Conservation (phyloP, 2,329 filamentous ascomycete species). For the Daldinia eschscholtzii region DNA sequence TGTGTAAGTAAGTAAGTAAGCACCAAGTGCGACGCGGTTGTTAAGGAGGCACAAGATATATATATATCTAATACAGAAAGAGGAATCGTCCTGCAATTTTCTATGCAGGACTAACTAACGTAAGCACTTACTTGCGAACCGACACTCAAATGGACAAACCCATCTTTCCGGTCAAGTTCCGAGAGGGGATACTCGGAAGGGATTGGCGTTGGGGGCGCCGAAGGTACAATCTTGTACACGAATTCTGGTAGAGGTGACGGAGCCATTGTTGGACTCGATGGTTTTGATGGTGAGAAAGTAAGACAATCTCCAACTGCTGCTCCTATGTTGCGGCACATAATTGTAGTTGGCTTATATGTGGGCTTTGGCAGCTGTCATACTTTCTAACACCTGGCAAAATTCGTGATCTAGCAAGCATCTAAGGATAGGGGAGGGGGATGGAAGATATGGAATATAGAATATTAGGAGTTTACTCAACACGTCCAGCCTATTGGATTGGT, state of each 20-base stretch:
- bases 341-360: conserved; percentile 5
- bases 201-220: conserved; percentile 65
- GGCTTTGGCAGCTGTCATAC: conserved; percentile 18
- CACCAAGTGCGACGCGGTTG: background rate
- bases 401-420: background rate
- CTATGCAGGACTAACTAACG: no score
- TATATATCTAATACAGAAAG: background rate
- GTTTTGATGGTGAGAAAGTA: conserved; percentile 4
- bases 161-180: conserved; percentile 69
- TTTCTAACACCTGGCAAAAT: conserved; percentile 17
- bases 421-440: conserved; percentile 46
- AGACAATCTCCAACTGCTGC: conserved; percentile 18
- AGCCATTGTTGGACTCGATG: conserved; percentile 25
- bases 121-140: conserved; percentile 61
- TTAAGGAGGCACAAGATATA: background rate
- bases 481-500: no score
- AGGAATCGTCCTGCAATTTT: no score
- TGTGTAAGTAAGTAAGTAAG: conserved; percentile 7
- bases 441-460: background rate
- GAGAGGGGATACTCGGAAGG: conserved; percentile 69
- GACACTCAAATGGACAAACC: conserved; percentile 72
- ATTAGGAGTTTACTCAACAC: no score
- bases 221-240: conserved; percentile 72
- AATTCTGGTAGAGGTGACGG: conserved; percentile 56
- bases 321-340: conserved; percentile 8